A percentile compares a stretch with the other conserved stretches of the same genome.
Conservation (phyloP, 805 yeast species). For the Priceomyces fermenticarens region DNA sequence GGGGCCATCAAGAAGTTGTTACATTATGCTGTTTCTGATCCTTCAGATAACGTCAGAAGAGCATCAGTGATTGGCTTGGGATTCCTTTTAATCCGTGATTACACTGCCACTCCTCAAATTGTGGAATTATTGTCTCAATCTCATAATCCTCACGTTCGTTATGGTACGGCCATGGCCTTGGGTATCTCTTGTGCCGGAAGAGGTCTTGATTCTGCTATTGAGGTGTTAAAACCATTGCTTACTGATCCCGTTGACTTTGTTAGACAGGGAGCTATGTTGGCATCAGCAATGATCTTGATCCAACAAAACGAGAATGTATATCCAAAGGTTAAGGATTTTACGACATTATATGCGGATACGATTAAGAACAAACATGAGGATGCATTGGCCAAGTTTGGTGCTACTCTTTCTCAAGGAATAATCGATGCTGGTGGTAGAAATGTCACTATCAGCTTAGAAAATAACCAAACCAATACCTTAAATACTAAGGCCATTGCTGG, state of each 20-base stretch:
- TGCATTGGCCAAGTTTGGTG: slow-evolving; percentile 96
- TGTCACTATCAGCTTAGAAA: slow-evolving; percentile 89
- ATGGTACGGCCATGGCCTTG: slow-evolving; percentile 95
- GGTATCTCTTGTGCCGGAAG: slow-evolving; percentile 98
- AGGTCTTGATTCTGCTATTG: slow-evolving; percentile 82
- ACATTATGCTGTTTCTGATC: slow-evolving; percentile 94
- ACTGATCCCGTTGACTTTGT: slow-evolving; percentile 96
- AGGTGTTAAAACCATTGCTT: slow-evolving; percentile 86
- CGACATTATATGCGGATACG: slow-evolving; percentile 71
- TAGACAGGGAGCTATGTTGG: slow-evolving; percentile 95
- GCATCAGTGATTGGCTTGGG: slow-evolving; percentile 93
- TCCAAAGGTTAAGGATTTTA: slow-evolving; percentile 77
- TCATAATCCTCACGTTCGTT: slow-evolving; percentile 96
- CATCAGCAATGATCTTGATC: slow-evolving; percentile 85
- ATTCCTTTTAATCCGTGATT: slow-evolving; percentile 84
- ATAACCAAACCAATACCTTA: slow-evolving; percentile 82
- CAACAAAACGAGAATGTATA: slow-evolving; percentile 79
- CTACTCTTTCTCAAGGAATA: slow-evolving; percentile 94
- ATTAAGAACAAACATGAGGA: slow-evolving; percentile 89
- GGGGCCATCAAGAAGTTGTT: slow-evolving; percentile 79
- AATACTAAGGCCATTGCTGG: slow-evolving; percentile 93
- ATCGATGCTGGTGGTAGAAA: slow-evolving; percentile 98
- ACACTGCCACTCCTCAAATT: slow-evolving; percentile 90
- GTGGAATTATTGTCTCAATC: slow-evolving; percentile 90
- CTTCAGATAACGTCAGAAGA: slow-evolving; percentile 93